Conservation (phyloP, 2,329 filamentous ascomycete species). For the Neofusicoccum kwambonambiense region DNA sequence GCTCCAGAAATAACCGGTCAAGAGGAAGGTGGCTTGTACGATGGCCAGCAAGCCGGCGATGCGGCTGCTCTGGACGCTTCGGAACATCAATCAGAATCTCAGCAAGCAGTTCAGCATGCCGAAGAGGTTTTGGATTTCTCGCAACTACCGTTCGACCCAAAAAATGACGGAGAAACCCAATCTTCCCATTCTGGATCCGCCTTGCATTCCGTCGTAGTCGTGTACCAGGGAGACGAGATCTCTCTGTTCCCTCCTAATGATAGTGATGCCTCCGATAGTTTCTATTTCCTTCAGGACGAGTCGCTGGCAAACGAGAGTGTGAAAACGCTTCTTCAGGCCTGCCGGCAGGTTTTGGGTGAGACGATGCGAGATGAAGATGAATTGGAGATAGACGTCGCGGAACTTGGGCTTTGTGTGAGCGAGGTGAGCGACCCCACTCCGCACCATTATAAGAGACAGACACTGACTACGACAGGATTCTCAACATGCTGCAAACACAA, state of each 20-base stretch:
- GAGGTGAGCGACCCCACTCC: slow-evolving; percentile 49
- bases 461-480: slow-evolving; percentile 49
- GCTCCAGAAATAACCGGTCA: not conserved
- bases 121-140: slow-evolving; percentile 1
- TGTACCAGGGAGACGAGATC: slow-evolving; percentile 57
- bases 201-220: slow-evolving; percentile 33
- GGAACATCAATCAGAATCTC: not conserved
- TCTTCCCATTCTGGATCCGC: not conserved
- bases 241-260: slow-evolving; percentile 58
- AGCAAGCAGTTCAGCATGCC: not conserved
- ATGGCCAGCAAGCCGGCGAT: not conserved
- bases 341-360: slow-evolving; percentile 55
- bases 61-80: not conserved
- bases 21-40: not conserved
- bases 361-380: slow-evolving; percentile 58
- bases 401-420: slow-evolving; percentile 55
- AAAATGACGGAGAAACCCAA: not conserved
- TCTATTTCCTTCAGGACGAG: slow-evolving; percentile 58
- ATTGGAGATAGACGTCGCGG: slow-evolving; percentile 55
- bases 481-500: slow-evolving; percentile 47
- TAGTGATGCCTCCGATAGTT: slow-evolving; percentile 54
- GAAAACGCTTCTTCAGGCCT: slow-evolving; percentile 55
- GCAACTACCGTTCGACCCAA: slow-evolving; percentile 1
- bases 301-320: slow-evolving; percentile 54
- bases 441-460: slow-evolving; percentile 4